Conservation (phyloP, 805 yeast genomes). For the Yarrowia hollandica region DNA sequence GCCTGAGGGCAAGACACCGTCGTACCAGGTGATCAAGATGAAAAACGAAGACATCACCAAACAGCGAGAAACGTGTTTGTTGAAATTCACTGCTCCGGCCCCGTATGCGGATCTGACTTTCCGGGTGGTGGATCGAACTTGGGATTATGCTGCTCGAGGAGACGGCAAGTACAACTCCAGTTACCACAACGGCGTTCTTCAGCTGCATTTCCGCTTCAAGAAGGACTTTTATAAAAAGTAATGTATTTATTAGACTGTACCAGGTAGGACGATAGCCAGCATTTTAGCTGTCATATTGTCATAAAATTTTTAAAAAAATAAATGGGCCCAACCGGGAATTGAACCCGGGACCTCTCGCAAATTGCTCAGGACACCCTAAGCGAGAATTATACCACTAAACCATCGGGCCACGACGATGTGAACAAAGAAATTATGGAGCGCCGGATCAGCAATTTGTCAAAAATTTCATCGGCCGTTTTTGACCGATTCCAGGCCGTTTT, state of each 20-base stretch:
- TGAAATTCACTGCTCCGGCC: constrained; percentile 41
- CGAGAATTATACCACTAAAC: constrained; percentile 29
- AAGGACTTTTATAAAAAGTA: constrained; percentile 37
- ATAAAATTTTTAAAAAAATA: no score
- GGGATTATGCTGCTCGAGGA: constrained; percentile 41
- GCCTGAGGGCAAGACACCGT: constrained; percentile 37
- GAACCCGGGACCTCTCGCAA: constrained; percentile 30
- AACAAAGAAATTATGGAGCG: not conserved
- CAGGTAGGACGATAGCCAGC: no score
- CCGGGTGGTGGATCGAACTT: constrained; percentile 41
- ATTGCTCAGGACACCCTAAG: constrained; percentile 28
- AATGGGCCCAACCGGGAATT: constrained; percentile 28
- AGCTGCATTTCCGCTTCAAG: constrained; percentile 43
- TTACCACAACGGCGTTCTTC: constrained; percentile 43
- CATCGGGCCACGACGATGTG: constrained; percentile 12
- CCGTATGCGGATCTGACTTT: constrained; percentile 43
- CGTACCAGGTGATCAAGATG: constrained; percentile 38
- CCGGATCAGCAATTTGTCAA: not conserved
- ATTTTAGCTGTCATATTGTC: no score
- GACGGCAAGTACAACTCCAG: constrained; percentile 38
- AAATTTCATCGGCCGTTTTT: not conserved
- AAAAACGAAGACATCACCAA: constrained; percentile 31
- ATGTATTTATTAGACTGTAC: no score
- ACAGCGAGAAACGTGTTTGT: constrained; percentile 37
- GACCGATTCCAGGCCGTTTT: no score